A percentile compares a stretch with the other conserved stretches of the same genome.
Conservation (phyloP, 352 stramenopile genomes). For the Globisporangium apiculatum region DNA sequence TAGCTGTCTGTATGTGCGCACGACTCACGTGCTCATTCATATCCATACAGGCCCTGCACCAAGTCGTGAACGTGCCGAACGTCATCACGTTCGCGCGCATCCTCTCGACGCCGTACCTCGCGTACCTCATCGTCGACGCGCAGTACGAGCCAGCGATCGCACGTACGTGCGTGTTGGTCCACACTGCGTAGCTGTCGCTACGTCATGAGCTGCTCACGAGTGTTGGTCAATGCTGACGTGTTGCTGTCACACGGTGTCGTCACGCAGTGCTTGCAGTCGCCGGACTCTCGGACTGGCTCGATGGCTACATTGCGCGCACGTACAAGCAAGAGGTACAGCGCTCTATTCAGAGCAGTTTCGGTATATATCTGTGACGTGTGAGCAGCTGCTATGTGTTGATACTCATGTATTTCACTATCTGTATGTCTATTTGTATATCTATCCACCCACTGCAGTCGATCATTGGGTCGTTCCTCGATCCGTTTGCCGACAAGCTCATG, state of each 20-base stretch:
- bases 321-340: conserved; percentile 56
- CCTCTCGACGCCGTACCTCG: conserved; percentile 67
- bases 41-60: conserved; percentile 38
- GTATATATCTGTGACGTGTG: no score
- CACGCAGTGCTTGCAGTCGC: conserved; percentile 57
- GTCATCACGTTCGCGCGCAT: conserved; percentile 76
- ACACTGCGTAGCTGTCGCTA: no score
- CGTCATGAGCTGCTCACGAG: no score
- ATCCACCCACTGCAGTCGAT: conserved; percentile 32
- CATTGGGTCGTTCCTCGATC: conserved; percentile 75
- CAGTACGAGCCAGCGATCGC: conserved; percentile 59
- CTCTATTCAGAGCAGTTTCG: background rate
- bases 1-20: background rate
- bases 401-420: background rate
- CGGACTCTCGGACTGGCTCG: conserved; percentile 72
- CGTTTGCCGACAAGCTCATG: conserved; percentile 78
- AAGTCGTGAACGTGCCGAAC: conserved; percentile 76
- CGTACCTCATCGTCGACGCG: conserved; percentile 63
- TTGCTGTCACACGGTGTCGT: background rate
- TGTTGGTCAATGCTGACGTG: background rate
- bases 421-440: no score
- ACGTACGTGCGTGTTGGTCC: conserved; percentile 23
- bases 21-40: background rate
- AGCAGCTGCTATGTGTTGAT: background rate
- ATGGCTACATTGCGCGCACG: conserved; percentile 70